Evolutionary conservation across 306 rosid genomes (phyloP).

Genomic region (Mucuna pruriens): DNA sequence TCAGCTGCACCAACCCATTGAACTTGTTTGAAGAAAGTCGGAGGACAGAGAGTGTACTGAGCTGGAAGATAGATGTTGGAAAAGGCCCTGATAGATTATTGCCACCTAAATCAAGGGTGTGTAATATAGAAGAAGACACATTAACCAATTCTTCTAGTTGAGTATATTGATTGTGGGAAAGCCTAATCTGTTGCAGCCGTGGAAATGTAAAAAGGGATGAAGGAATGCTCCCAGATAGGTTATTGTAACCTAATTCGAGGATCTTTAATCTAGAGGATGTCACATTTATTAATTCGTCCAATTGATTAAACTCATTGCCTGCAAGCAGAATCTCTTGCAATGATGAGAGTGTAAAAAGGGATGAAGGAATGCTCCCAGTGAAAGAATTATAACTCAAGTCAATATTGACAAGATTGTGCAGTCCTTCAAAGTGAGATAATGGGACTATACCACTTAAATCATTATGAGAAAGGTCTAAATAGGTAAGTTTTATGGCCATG

Average conservation of each 20-base stretch:
- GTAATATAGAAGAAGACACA: neutral
- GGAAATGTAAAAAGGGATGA: slow-evolving; percentile 34
- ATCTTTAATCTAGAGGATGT: too few species aligned
- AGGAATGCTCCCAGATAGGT: slow-evolving; percentile 35
- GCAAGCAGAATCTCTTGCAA: neutral
- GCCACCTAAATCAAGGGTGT: slow-evolving; percentile 48
- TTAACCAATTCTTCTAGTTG: neutral
- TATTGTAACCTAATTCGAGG: too few species aligned
- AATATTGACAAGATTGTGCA: neutral
- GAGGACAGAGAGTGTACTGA: slow-evolving; percentile 35
- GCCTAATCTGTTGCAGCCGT: neutral
- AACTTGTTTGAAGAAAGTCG: slow-evolving; percentile 57
- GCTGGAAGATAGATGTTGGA: slow-evolving; percentile 39
- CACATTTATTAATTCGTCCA: neutral
- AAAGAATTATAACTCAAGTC: neutral
- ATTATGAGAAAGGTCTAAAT: neutral
- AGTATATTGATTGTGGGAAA: slow-evolving; percentile 38
- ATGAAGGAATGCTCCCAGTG: slow-evolving; percentile 20
- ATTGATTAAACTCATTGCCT: neutral
- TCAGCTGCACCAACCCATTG: slow-evolving; percentile 30
- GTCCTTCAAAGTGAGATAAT: slow-evolving; percentile 19
- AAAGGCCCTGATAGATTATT: slow-evolving; percentile 54
- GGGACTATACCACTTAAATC: neutral
- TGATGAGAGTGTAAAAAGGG: neutral
- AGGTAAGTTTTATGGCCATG: neutral